Percentiles rank a stretch among this genome's conserved stretches.
Evolutionary conservation across 176 grass and related monocot genomes (phyloP).

Genomic region (Chrysopogon serrulatus): DNA sequence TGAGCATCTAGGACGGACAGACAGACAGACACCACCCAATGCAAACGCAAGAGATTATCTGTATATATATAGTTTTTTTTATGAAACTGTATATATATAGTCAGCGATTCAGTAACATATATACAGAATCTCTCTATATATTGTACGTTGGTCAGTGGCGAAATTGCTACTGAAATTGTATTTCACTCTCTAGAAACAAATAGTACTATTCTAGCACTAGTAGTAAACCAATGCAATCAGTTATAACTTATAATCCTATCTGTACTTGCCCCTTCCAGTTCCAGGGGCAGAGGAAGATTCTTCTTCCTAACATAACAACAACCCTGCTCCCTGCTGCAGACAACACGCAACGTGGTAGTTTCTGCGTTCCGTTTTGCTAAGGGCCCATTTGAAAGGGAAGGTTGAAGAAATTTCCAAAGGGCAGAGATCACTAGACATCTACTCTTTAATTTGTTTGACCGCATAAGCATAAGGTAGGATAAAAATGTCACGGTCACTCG

Average conservation of each 20-base stretch:
- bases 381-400: neutral
- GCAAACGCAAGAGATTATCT: neutral
- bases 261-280: neutral
- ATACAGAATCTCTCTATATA: neutral
- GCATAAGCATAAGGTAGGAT: neutral
- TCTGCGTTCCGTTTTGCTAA: neutral
- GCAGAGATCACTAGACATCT: neutral
- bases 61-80: too few relatives aligned
- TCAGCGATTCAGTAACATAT: neutral
- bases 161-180: neutral
- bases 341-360: neutral
- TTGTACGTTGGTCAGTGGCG: neutral
- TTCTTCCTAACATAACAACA: neutral
- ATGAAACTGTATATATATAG: too few relatives aligned
- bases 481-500: neutral
- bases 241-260: neutral
- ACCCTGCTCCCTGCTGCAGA: neutral
- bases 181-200: neutral
- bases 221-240: neutral
- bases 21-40: neutral
- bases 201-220: neutral
- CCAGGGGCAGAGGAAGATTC: neutral
- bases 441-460: neutral
- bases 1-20: constrained; percentile 25
- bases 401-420: neutral